Evolutionary conservation across 2,329 filamentous ascomycete genomes (phyloP).

Genomic region (Arthrobotrys iridis): DNA sequence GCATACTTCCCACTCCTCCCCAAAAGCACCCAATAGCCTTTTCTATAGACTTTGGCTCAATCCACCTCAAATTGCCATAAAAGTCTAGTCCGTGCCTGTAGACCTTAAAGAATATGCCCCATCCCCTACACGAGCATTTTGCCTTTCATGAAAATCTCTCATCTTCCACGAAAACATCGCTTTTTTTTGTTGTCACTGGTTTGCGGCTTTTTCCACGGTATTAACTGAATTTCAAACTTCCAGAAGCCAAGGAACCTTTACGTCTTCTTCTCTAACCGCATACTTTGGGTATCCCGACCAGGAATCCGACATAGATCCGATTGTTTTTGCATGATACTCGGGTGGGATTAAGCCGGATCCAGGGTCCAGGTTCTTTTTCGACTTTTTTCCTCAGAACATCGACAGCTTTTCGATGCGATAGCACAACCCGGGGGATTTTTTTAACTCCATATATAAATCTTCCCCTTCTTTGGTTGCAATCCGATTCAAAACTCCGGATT

Average conservation of each 20-base stretch:
- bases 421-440: conserved; percentile 22
- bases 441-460: conserved; percentile 14
- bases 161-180: background rate
- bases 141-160: conserved; percentile 30
- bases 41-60: conserved; percentile 48
- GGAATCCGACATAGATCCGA: background rate
- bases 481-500: conserved; percentile 41
- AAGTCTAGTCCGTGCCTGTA: conserved; percentile 10
- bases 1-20: conserved; percentile 5
- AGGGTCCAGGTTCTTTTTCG: background rate
- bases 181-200: conserved; percentile 6
- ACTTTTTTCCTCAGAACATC: conserved; percentile 13
- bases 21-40: conserved; percentile 10
- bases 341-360: conserved; percentile 3
- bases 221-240: conserved; percentile 39
- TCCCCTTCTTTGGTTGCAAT: conserved; percentile 27
- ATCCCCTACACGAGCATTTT: conserved; percentile 12
- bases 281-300: conserved; percentile 7
- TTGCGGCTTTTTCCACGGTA: conserved; percentile 16
- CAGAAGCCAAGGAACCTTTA: conserved; percentile 7
- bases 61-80: conserved; percentile 37
- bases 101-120: conserved; percentile 37
- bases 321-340: conserved; percentile 9
- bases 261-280: conserved; percentile 1
- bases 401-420: conserved; percentile 45